Evolutionary conservation across 768 basidiomycete species (phyloP), one percentile per base, ranked within the genome.

Genomic region (Coprinopsis cinerea): DNA sequence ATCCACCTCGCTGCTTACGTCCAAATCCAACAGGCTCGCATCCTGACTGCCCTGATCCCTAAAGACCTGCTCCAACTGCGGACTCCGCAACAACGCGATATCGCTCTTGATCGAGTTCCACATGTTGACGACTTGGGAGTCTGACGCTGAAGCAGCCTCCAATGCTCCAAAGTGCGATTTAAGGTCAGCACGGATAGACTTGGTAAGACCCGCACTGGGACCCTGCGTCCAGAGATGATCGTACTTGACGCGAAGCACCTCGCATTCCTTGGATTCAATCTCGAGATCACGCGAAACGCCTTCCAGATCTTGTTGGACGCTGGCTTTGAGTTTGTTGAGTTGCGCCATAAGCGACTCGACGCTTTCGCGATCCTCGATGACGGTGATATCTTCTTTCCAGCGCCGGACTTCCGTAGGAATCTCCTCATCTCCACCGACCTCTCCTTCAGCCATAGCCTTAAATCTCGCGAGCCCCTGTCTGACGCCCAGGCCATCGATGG

Each of bases 191-290:
- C 93, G 75, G 48, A 88, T 64, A 4, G 73, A 66, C 63, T 88
- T 85, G 37, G 85, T 88, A 51, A 83, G 66, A 1, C 78, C 74
- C 0, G 89, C 83, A 3, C 86, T 86, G 0, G 95, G 94, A 7
- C 79, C 77, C 65, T 96, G 94, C 6, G 85, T 83, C 85, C 91
- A 97, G 24, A 79, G 64, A 56, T 92, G 85, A 25, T 85, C 85
- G 64, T 91, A 94, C 64, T 87, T 87, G 59, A 92, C 85, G 48
- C 93, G 73, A 82, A 85, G 81, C 43, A 77, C 72, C 67, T 99
- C 95, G 66, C 93, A 97, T 41, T 93, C 92, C 55, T 82, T 72
- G 27, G 81, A 83, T 66, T 98, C 96, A 32, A 69, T 67, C 14
- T 96, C 94, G 34, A 99, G 68, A 42, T 92, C 82, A 2, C 74